Evolutionary conservation across 225 moss, liverwort and hornwort species (phyloP), one percentile per base, ranked within the genome.

Genomic region (Physcomitrium patens): DNA sequence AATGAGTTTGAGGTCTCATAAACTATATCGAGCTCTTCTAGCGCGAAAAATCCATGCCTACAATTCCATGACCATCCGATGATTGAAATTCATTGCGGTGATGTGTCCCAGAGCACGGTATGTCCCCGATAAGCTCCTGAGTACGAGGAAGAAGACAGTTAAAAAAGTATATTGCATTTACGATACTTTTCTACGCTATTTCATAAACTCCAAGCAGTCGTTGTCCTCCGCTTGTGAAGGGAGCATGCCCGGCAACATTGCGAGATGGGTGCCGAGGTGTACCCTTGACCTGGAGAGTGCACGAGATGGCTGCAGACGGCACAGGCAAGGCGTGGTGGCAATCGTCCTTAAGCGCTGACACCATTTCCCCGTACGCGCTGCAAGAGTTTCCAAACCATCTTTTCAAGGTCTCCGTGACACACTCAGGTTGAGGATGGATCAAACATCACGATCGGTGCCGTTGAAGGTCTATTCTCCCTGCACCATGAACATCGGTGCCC

Each of bases 211-310:
- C 15, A 1, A 22, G 22, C 58, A 2, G 45, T 82, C 78, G 5
- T 65, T 82, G 63, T 78, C 73, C 0, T 50, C 5, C 63, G 73
- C 82, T 22, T 78, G 78, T 82, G 82, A 82, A 59, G 60, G 12
- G 47, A 43, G 46, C 46, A 66, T 18, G 24, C 10, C 26, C 49
- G 3, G 27, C 58, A 58, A 48, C 9, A 12, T 19, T 43, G 19
- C 57, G 63, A 63, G 77, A 12, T 63, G 14, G 41, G 37, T 46
- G 71, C 31, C 61, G 49, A 18, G 0, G 10, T 26, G 72, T 77
- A 73, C 77, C 5, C 31, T 15, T 19, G 28, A 48, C 28, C 22
- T 26, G 9, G 0, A 18, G 11, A 12, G 16, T 27, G 49, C 77
- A 56, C 72, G 76, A 76, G 76, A 72, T 66, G 54, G 54, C 8